Evolutionary conservation across 1,139 yeast genomes (phyloP).

Genomic region (Yamadazyma oceani): DNA sequence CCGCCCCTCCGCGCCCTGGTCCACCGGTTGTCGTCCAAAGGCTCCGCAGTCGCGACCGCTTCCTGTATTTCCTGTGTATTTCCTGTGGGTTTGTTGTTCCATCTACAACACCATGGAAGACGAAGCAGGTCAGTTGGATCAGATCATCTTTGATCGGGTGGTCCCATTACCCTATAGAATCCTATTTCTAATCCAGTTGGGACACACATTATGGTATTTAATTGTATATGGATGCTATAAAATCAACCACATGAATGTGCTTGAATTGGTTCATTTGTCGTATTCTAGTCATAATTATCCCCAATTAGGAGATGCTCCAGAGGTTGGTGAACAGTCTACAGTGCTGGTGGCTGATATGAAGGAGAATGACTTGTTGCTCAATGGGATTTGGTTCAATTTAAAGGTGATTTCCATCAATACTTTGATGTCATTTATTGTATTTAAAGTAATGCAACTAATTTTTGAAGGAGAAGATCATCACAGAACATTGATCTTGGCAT

Average conservation of each 20-base stretch:
- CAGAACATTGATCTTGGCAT: slow-evolving; percentile 13
- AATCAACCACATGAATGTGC: slow-evolving; percentile 28
- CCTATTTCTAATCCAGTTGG: slow-evolving; percentile 31
- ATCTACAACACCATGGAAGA: slow-evolving; percentile 11
- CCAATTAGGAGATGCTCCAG: slow-evolving; percentile 22
- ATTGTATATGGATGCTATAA: slow-evolving; percentile 28
- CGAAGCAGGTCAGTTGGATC: slow-evolving; percentile 12
- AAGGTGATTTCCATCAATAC: slow-evolving; percentile 22
- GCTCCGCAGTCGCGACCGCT: too few species aligned
- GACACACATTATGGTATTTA: slow-evolving; percentile 35
- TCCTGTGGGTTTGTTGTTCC: too few species aligned
- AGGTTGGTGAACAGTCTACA: slow-evolving; percentile 38
- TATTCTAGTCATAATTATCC: slow-evolving; percentile 40
- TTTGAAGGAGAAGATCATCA: slow-evolving; percentile 14
- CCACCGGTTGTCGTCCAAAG: too few species aligned
- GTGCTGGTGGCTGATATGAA: slow-evolving; percentile 28
- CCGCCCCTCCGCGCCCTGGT: too few species aligned
- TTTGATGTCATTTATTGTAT: slow-evolving; percentile 22
- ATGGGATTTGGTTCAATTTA: slow-evolving; percentile 36
- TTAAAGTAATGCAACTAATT: slow-evolving; percentile 19
- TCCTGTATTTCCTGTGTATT: too few species aligned
- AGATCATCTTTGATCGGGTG: slow-evolving; percentile 23
- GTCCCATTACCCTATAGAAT: slow-evolving; percentile 44
- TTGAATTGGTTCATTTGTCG: slow-evolving; percentile 38
- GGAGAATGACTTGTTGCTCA: slow-evolving; percentile 33